Percentiles rank a stretch among this genome's conserved stretches.
phyloP scores from a whole-genome alignment of 2,329 filamentous ascomycete species.

The Stylonectria norvegica region DNA sequence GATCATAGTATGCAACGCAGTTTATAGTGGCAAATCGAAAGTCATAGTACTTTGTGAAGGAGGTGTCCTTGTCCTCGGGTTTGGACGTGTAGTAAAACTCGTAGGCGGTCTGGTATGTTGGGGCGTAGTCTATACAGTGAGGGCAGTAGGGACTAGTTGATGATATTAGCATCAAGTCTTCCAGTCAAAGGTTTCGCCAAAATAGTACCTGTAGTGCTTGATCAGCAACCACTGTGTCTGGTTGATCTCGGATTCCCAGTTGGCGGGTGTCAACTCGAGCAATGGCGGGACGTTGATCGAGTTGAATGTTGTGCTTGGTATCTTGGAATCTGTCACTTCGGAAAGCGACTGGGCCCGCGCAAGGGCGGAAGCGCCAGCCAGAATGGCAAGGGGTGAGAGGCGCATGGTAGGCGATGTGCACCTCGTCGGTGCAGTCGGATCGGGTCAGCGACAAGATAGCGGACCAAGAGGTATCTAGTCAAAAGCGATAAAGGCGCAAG shows the following conservation, averaged over 20 bases:
- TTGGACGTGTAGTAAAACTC: slow-evolving; percentile 92
- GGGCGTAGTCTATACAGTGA: slow-evolving; percentile 77
- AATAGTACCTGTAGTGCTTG: slow-evolving; percentile 65
- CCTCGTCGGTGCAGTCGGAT: slow-evolving; percentile 5
- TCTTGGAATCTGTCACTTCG: slow-evolving; percentile 36
- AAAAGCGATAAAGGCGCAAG: slow-evolving; percentile 1
- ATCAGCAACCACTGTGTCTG: slow-evolving; percentile 52
- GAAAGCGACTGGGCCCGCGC: slow-evolving; percentile 25
- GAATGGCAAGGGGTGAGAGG: slow-evolving; percentile 40
- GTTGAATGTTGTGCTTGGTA: slow-evolving; percentile 59
- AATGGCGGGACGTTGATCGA: slow-evolving; percentile 63
- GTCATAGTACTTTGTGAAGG: slow-evolving; percentile 79
- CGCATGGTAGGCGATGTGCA: slow-evolving; percentile 28
- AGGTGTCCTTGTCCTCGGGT: slow-evolving; percentile 54
- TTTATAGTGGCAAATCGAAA: slow-evolving; percentile 85
- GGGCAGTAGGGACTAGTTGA: slow-evolving; percentile 54
- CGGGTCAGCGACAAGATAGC: background rate
- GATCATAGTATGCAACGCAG: slow-evolving; percentile 77
- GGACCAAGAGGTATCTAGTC: background rate
- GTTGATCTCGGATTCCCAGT: slow-evolving; percentile 55
- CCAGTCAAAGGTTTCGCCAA: background rate
- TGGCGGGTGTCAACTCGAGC: slow-evolving; percentile 55
- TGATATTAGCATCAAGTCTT: background rate
- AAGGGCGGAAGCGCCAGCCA: slow-evolving; percentile 41
- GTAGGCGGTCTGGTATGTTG: slow-evolving; percentile 86